Percentiles rank a stretch among this genome's conserved stretches.
Evolutionary conservation across 257 asterid species (phyloP).

Genomic region (Verbena officinalis): DNA sequence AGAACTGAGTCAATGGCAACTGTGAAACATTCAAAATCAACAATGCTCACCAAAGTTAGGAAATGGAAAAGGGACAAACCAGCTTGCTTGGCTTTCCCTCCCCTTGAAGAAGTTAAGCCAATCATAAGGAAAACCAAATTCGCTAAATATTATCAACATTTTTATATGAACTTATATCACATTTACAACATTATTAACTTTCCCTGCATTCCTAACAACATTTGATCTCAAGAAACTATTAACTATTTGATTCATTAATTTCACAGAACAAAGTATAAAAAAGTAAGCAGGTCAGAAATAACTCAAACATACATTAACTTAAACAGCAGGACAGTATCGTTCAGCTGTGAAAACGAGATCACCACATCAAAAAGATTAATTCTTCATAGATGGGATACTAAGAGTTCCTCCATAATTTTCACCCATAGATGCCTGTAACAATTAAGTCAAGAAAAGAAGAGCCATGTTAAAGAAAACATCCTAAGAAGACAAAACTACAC

Average conservation of each 20-base stretch:
- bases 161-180: not conserved
- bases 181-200: not conserved
- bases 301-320: not conserved
- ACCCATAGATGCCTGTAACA: conserved; percentile 63
- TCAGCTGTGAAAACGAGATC: conserved; percentile 16
- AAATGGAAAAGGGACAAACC: not conserved
- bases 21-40: too few relatives aligned
- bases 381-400: conserved; percentile 36
- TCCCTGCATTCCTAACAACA: not conserved
- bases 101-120: not conserved
- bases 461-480: conserved; percentile 2
- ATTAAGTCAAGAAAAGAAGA: conserved; percentile 14
- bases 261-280: not conserved
- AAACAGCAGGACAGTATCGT: conserved; percentile 4
- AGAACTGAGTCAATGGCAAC: too few relatives aligned
- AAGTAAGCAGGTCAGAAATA: not conserved
- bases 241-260: not conserved
- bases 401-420: conserved; percentile 85
- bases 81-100: not conserved
- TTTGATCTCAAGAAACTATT: not conserved
- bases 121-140: not conserved
- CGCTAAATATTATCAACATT: too few relatives aligned
- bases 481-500: conserved; percentile 15
- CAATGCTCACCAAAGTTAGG: too few relatives aligned
- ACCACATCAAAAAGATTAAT: conserved; percentile 25